Evolutionary conservation across 352 stramenopile species (phyloP).

Genomic region (Globisporangium nagaii): DNA sequence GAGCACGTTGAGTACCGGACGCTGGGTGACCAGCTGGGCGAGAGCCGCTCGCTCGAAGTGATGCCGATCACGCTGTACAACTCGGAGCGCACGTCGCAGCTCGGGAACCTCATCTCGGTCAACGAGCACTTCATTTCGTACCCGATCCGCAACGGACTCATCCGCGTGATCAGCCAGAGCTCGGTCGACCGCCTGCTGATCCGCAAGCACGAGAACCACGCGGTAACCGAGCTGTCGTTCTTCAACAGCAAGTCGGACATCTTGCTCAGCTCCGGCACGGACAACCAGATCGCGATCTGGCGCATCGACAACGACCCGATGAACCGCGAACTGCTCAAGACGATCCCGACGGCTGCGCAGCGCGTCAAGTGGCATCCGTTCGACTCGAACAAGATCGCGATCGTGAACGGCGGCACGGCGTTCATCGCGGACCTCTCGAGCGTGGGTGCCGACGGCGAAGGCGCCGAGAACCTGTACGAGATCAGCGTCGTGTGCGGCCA

Average conservation of each 20-base stretch:
- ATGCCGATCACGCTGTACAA: conserved; percentile 81
- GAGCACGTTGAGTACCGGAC: conserved; percentile 51
- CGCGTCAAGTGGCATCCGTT: conserved; percentile 80
- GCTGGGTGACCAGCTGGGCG: conserved; percentile 26
- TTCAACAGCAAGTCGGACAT: conserved; percentile 71
- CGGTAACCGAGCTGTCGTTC: conserved; percentile 69
- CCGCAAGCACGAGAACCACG: conserved; percentile 68
- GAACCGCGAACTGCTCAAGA: conserved; percentile 60
- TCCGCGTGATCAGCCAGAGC: conserved; percentile 80
- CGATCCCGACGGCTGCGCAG: conserved; percentile 49
- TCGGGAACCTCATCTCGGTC: conserved; percentile 72
- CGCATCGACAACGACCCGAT: conserved; percentile 63
- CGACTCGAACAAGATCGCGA: conserved; percentile 66
- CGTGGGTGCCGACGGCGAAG: conserved; percentile 31
- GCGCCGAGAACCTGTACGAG: conserved; percentile 52
- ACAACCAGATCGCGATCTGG: conserved; percentile 75
- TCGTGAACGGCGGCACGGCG: conserved; percentile 58
- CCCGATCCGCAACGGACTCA: conserved; percentile 77
- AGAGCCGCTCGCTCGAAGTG: conserved; percentile 70
- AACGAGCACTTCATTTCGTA: conserved; percentile 86
- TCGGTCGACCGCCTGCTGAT: conserved; percentile 70
- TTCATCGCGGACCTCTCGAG: conserved; percentile 56
- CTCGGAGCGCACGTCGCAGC: conserved; percentile 65
- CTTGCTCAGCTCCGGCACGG: conserved; percentile 54
- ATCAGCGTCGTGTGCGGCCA: conserved; percentile 70